Percentiles rank a stretch among this genome's conserved stretches.
Conservation (phyloP, 176 grass and related monocot species). For the Thalia dealbata region DNA sequence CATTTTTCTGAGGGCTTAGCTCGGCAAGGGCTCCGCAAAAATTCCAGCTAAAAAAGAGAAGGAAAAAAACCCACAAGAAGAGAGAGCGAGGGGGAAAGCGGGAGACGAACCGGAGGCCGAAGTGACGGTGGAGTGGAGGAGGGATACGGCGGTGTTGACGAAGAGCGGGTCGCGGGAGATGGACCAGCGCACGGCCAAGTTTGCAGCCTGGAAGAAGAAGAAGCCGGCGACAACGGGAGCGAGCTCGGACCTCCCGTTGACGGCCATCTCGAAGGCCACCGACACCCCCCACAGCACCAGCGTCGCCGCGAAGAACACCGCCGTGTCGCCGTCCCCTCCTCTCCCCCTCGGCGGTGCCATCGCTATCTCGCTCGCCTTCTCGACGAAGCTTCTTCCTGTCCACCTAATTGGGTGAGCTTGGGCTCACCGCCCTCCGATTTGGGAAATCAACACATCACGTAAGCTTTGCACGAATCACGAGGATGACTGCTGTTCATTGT, state of each 20-base stretch:
- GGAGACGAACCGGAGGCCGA: constrained; percentile 42
- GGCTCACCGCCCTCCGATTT: too few relatives aligned
- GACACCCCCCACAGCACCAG: constrained; percentile 68
- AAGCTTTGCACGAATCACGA: too few relatives aligned
- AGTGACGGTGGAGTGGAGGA: constrained; percentile 80
- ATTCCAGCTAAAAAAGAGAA: not conserved
- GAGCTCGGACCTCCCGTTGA: constrained; percentile 45
- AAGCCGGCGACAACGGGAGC: constrained; percentile 50
- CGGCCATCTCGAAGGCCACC: constrained; percentile 56
- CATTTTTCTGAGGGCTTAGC: not conserved
- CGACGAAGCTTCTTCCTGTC: not conserved
- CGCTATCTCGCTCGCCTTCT: not conserved
- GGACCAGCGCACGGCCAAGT: constrained; percentile 45
- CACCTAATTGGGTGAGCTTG: too few relatives aligned
- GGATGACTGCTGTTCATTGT: too few relatives aligned
- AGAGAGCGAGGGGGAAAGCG: not conserved
- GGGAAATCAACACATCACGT: too few relatives aligned
- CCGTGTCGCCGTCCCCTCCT: constrained; percentile 4
- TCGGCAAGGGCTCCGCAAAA: not conserved
- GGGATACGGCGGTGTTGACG: constrained; percentile 83
- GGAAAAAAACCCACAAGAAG: not conserved
- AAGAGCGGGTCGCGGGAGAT: constrained; percentile 66
- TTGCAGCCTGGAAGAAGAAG: constrained; percentile 84
- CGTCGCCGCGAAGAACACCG: constrained; percentile 66
- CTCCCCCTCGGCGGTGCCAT: constrained; percentile 43